Evolutionary conservation across 495 filamentous ascomycete genomes (phyloP).

Genomic region (Aspergillus steynii): DNA sequence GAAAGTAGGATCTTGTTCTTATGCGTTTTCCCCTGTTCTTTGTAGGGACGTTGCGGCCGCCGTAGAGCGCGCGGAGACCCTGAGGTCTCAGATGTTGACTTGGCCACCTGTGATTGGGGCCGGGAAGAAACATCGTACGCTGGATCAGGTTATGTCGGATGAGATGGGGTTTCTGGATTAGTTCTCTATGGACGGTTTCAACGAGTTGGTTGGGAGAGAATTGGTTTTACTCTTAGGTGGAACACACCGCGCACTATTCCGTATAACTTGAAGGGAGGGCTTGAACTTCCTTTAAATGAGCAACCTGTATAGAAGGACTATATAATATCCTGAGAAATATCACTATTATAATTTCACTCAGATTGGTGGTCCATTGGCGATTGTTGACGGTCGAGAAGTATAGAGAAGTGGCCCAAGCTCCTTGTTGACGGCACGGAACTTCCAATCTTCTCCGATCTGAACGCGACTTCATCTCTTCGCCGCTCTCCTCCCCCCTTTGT

Average conservation of each 20-base stretch:
- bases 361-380: background rate
- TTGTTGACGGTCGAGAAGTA: background rate
- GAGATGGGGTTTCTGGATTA: slow-evolving; percentile 60
- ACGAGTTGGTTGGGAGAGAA: background rate
- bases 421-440: slow-evolving; percentile 35
- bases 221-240: background rate
- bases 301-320: background rate
- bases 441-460: slow-evolving; percentile 7
- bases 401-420: slow-evolving; percentile 43
- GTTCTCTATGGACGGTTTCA: slow-evolving; percentile 1
- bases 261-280: no score
- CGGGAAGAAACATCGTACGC: slow-evolving; percentile 35
- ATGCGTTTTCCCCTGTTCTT: slow-evolving; percentile 3
- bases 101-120: slow-evolving; percentile 53
- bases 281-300: background rate
- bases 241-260: no score
- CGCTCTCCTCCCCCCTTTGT: slow-evolving; percentile 1
- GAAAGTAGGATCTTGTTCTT: slow-evolving; percentile 1
- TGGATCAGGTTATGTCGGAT: slow-evolving; percentile 55
- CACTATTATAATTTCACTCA: background rate
- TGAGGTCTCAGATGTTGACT: slow-evolving; percentile 35
- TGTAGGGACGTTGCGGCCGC: slow-evolving; percentile 46
- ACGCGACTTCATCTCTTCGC: slow-evolving; percentile 7
- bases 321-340: no score
- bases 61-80: slow-evolving; percentile 42